Percentiles rank a stretch among this genome's conserved stretches.
Evolutionary conservation across 306 rosid genomes (phyloP).

Genomic region (Vachellia collinsii): DNA sequence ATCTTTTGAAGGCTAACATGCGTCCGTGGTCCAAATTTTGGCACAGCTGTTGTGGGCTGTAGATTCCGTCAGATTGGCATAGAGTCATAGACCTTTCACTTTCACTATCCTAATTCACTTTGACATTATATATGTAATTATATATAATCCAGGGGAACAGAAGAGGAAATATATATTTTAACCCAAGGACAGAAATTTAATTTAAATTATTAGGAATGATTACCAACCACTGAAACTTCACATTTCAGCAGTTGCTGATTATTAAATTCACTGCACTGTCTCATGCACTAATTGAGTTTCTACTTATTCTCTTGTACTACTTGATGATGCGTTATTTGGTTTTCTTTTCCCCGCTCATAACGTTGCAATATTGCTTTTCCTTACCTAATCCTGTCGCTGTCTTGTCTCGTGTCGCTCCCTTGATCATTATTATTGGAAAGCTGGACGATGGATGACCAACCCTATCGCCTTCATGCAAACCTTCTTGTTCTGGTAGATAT

Average conservation of each 20-base stretch:
- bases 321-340: neutral
- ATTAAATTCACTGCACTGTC: neutral
- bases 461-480: neutral
- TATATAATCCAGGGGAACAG: neutral
- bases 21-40: constrained; percentile 20
- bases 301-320: neutral
- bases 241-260: neutral
- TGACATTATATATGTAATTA: neutral
- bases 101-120: neutral
- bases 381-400: neutral
- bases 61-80: constrained; percentile 1
- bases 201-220: neutral
- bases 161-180: neutral
- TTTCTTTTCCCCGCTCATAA: neutral
- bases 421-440: neutral
- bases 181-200: neutral
- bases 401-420: constrained; percentile 1
- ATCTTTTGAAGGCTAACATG: neutral
- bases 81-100: neutral
- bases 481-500: neutral
- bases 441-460: neutral
- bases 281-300: neutral
- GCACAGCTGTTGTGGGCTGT: neutral
- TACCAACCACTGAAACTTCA: neutral
- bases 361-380: constrained; percentile 14